Conservation (phyloP, 768 basidiomycete genomes). For the Clathrus columnatus region DNA sequence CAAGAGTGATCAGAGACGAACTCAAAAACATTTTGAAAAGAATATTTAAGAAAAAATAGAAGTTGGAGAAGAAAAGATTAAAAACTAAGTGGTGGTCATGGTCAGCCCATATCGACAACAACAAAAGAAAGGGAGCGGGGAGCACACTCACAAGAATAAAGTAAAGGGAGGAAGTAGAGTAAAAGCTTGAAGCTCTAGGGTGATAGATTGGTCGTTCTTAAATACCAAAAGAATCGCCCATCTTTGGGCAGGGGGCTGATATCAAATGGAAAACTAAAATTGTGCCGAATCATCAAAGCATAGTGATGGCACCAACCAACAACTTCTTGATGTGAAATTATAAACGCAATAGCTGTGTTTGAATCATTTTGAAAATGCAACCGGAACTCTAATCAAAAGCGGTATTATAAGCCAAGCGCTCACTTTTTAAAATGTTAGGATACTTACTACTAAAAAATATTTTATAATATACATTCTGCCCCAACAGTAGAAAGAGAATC, state of each 20-base stretch:
- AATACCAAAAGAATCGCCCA: neutral
- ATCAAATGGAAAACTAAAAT: neutral
- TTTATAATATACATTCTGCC: no score
- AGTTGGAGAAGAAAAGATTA: neutral
- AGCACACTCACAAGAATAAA: neutral
- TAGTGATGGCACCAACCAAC: neutral
- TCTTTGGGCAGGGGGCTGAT: neutral
- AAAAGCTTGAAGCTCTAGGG: neutral
- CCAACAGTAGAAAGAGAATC: no score
- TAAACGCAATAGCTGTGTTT: neutral
- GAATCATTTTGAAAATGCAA: neutral
- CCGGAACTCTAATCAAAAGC: no score
- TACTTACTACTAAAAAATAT: no score
- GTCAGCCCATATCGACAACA: neutral
- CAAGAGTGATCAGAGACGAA: conserved; percentile 15
- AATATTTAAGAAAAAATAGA: neutral
- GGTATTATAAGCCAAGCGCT: no score
- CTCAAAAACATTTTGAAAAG: conserved; percentile 17
- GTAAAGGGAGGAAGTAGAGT: neutral
- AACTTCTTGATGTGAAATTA: neutral
- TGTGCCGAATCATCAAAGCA: neutral
- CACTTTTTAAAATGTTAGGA: no score
- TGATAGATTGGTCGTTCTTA: neutral
- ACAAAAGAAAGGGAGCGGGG: neutral
- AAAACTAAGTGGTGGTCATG: neutral